Percentiles rank a stretch among this genome's conserved stretches.
phyloP scores from a whole-genome alignment of 1,284 basidiomycete genomes.

The Cryptococcus hybrid region DNA sequence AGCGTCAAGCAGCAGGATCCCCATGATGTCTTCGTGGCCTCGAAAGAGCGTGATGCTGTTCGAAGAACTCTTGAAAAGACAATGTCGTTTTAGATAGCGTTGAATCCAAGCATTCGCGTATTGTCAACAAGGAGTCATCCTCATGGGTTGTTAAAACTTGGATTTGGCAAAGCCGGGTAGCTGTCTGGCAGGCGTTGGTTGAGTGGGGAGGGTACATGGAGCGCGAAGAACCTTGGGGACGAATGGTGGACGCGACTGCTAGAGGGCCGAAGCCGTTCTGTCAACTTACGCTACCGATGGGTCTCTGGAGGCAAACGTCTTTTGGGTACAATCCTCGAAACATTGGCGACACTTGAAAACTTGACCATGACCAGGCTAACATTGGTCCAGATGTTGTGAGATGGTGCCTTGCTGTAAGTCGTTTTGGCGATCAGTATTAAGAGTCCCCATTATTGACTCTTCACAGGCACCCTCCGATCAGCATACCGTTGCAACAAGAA shows the following conservation, averaged over 20 bases:
- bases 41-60: constrained; percentile 32
- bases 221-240: constrained; percentile 26
- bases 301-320: constrained; percentile 9
- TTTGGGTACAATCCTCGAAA: constrained; percentile 17
- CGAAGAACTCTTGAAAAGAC: constrained; percentile 17
- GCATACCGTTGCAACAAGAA: constrained; percentile 6
- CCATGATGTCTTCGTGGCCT: constrained; percentile 35
- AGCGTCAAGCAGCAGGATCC: constrained; percentile 23
- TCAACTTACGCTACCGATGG: constrained; percentile 10
- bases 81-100: constrained; percentile 17
- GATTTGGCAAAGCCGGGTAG: constrained; percentile 16
- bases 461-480: constrained; percentile 6
- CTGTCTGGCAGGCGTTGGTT: constrained; percentile 30
- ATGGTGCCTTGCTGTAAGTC: constrained; percentile 37
- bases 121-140: background rate
- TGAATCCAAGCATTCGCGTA: constrained; percentile 7
- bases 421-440: background rate
- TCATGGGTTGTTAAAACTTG: constrained; percentile 3
- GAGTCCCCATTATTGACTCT: background rate
- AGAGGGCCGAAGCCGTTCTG: constrained; percentile 15
- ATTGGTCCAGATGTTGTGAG: constrained; percentile 25
- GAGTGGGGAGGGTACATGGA: constrained; percentile 47
- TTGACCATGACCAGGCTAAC: constrained; percentile 30
- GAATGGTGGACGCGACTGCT: constrained; percentile 21
- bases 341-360: constrained; percentile 21